phyloP scores from a whole-genome alignment of 306 rosid species.

The Lathyrus tuberosus region DNA sequence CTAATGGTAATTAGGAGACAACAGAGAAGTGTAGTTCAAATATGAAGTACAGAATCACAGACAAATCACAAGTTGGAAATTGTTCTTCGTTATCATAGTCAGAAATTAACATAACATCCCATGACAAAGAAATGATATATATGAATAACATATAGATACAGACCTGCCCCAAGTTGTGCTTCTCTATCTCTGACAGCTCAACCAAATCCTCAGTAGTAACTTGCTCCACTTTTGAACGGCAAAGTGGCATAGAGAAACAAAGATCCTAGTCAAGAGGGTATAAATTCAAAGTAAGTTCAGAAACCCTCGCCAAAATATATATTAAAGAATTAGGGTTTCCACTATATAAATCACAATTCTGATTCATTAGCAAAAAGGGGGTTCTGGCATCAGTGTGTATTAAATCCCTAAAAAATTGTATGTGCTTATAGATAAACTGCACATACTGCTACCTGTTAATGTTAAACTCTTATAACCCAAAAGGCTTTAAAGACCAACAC shows the following conservation, averaged over 20 bases:
- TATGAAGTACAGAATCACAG: constrained; percentile 18
- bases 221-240: constrained; percentile 84
- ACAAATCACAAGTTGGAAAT: constrained; percentile 1
- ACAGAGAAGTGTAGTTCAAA: not conserved
- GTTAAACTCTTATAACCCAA: not conserved
- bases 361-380: not conserved
- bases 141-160: constrained; percentile 28
- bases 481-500: constrained; percentile 17
- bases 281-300: constrained; percentile 22
- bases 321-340: not conserved
- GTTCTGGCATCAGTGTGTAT: not conserved
- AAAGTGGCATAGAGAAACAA: constrained; percentile 91
- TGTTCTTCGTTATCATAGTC: constrained; percentile 10
- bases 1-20: constrained; percentile 16
- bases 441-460: not conserved
- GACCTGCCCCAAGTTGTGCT: constrained; percentile 93
- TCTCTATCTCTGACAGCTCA: constrained; percentile 95
- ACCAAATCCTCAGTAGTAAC: constrained; percentile 76
- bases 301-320: constrained; percentile 10
- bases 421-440: constrained; percentile 2
- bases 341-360: not conserved
- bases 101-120: constrained; percentile 28
- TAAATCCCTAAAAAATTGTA: not conserved
- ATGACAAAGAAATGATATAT: constrained; percentile 14
- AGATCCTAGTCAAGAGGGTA: constrained; percentile 63